Percentiles rank a stretch among this genome's conserved stretches.
Evolutionary conservation across 83 land plant genomes (phyloP).

Genomic region (Isoetes engelmannii): DNA sequence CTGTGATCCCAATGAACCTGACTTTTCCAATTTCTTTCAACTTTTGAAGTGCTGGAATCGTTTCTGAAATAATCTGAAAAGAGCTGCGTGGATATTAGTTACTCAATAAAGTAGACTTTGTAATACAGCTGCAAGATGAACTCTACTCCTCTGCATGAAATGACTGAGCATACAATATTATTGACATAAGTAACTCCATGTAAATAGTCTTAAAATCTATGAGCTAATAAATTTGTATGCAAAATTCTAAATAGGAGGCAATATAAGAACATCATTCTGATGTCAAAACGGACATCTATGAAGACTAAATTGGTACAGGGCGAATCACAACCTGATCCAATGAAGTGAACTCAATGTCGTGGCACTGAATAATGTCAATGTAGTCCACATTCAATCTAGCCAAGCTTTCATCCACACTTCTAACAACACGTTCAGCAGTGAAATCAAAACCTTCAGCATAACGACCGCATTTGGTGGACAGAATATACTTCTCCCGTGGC

Average conservation of each 20-base stretch:
- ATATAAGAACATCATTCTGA: too few relatives aligned
- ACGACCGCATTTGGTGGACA: conserved; percentile 91
- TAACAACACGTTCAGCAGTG: conserved; percentile 81
- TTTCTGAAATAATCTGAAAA: conserved; percentile 80
- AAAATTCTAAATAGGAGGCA: too few relatives aligned
- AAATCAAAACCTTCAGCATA: conserved; percentile 91
- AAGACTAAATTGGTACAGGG: too few relatives aligned
- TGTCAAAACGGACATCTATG: too few relatives aligned
- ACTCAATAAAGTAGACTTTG: too few relatives aligned
- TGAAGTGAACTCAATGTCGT: conserved; percentile 89
- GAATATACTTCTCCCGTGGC: conserved; percentile 56
- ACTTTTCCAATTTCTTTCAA: conserved; percentile 72
- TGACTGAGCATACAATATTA: too few relatives aligned
- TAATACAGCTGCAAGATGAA: too few relatives aligned
- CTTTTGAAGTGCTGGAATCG: conserved; percentile 85
- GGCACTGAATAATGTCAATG: conserved; percentile 88
- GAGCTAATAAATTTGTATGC: too few relatives aligned
- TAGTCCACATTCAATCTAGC: conserved; percentile 68
- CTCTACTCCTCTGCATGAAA: too few relatives aligned
- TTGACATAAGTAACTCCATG: too few relatives aligned
- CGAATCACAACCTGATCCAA: conserved; percentile 93
- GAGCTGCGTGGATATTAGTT: too few relatives aligned
- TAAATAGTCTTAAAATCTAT: too few relatives aligned
- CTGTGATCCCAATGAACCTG: conserved; percentile 88
- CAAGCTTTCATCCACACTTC: conserved; percentile 90